Evolutionary conservation across 2,329 filamentous ascomycete species (phyloP).

Genomic region (Cytospora mali): DNA sequence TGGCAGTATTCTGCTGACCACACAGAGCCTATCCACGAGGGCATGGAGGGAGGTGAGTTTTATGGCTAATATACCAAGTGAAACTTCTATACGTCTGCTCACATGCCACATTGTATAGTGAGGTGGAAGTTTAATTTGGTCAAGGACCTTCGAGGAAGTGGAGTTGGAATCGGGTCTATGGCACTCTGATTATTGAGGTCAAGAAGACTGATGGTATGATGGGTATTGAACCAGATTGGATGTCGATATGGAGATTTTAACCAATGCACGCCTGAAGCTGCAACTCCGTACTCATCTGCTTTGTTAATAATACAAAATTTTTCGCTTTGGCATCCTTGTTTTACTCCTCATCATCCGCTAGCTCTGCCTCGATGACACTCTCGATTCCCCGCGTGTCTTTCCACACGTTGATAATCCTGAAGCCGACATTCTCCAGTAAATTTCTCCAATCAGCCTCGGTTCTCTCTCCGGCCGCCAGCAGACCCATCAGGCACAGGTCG

Average conservation of each 20-base stretch:
- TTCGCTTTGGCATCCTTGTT: background rate
- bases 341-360: conserved; percentile 1
- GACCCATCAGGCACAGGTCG: conserved; percentile 42
- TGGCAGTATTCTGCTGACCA: conserved; percentile 27
- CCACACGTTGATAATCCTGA: conserved; percentile 37
- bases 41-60: background rate
- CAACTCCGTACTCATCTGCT: too few relatives aligned
- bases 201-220: too few relatives aligned
- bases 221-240: too few relatives aligned
- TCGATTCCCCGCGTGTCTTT: conserved; percentile 31
- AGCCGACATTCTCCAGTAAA: conserved; percentile 34
- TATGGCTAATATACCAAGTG: too few relatives aligned
- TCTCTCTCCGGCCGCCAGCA: conserved; percentile 37
- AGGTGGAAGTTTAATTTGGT: background rate
- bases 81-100: too few relatives aligned
- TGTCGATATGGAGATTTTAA: too few relatives aligned
- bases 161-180: background rate
- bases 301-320: too few relatives aligned
- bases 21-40: background rate
- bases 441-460: conserved; percentile 36
- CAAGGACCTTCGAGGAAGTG: background rate
- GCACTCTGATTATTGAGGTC: too few relatives aligned
- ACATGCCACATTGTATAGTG: background rate
- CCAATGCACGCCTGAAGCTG: too few relatives aligned
- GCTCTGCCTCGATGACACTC: conserved; percentile 29